Evolutionary conservation across 2,329 filamentous ascomycete genomes (phyloP).

Genomic region (Aspergillus aculeatus): DNA sequence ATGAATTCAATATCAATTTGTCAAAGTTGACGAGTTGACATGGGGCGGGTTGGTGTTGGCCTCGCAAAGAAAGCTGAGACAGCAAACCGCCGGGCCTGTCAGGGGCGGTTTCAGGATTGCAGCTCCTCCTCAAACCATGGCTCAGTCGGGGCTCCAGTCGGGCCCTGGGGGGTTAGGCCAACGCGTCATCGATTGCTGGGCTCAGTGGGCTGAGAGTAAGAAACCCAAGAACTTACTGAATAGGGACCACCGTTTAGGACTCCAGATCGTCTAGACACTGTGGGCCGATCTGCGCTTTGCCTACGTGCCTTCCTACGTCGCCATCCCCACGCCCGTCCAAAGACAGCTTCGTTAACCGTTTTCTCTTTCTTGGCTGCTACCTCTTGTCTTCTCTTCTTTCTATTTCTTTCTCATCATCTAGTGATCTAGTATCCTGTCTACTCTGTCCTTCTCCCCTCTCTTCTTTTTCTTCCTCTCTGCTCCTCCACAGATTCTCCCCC

Average conservation of each 20-base stretch:
- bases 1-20: too few species aligned
- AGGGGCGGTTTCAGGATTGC: slow-evolving; percentile 9
- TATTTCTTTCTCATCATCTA: too few species aligned
- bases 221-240: not conserved
- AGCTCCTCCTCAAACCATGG: slow-evolving; percentile 4
- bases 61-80: not conserved
- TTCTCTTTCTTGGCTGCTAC: not conserved
- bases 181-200: slow-evolving; percentile 19
- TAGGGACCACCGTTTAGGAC: too few species aligned
- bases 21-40: too few species aligned
- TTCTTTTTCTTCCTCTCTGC: not conserved
- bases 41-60: too few species aligned
- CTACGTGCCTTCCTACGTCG: slow-evolving; percentile 12
- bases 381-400: not conserved
- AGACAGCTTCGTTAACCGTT: not conserved
- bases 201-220: not conserved
- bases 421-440: not conserved
- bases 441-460: not conserved
- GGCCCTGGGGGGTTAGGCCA: not conserved
- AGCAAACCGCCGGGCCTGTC: not conserved
- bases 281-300: slow-evolving; percentile 20
- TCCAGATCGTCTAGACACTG: slow-evolving; percentile 15
- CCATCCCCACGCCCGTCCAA: not conserved
- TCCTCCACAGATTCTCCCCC: not conserved
- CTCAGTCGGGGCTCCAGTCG: not conserved